Percentiles rank a stretch among this genome's conserved stretches.
Conservation (phyloP, 75 land plant species). For the Cryptomeria japonica region DNA sequence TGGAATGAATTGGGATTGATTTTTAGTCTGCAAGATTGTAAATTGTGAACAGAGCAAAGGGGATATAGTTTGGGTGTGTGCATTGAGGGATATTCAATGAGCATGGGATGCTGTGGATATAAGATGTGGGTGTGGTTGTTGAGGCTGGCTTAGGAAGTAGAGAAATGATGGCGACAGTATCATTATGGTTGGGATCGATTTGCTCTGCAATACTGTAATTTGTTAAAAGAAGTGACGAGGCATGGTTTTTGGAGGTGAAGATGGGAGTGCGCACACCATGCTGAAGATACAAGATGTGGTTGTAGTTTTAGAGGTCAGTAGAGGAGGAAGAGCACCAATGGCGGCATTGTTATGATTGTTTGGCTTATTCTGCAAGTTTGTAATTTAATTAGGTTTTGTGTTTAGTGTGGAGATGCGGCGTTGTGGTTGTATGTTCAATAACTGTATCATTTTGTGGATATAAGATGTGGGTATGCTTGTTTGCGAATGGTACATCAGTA, state of each 20-base stretch:
- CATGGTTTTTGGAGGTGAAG: neutral
- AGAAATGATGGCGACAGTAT: neutral
- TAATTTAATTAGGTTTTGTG: neutral
- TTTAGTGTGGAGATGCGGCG: neutral
- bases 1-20: neutral
- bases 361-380: neutral
- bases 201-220: neutral
- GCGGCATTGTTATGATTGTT: neutral
- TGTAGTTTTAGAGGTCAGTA: neutral
- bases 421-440: neutral
- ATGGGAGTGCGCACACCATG: neutral
- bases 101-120: neutral
- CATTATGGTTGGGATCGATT: neutral
- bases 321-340: neutral
- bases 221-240: neutral
- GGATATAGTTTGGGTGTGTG: neutral
- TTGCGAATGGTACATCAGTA: neutral
- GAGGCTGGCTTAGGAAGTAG: neutral
- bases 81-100: constrained; percentile 1
- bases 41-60: neutral
- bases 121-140: neutral
- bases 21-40: neutral
- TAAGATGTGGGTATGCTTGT: neutral
- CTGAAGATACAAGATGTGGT: neutral
- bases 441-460: neutral